Conservation (phyloP, 306 rosid species). For the Pachyrhizus erosus region DNA sequence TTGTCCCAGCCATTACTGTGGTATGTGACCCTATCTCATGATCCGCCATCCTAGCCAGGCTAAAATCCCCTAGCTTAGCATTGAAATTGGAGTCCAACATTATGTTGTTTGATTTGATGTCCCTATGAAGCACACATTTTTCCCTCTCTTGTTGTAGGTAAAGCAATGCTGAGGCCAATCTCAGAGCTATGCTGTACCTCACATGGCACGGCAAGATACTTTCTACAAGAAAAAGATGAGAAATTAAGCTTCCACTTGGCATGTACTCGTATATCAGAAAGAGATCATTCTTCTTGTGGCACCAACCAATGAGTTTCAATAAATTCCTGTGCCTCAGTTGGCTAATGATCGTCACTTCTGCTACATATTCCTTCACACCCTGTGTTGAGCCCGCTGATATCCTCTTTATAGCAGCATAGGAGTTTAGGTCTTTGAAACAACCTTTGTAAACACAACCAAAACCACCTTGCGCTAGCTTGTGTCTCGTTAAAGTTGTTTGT, state of each 20-base stretch:
- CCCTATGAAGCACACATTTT: constrained; percentile 52
- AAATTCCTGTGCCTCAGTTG: constrained; percentile 51
- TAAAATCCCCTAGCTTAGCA: constrained; percentile 54
- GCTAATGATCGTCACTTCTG: constrained; percentile 49
- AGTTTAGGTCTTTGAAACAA: not conserved
- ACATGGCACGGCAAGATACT: constrained; percentile 35
- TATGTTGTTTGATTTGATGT: constrained; percentile 53
- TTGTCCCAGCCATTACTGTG: constrained; percentile 37
- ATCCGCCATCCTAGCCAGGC: constrained; percentile 47
- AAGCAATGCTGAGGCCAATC: constrained; percentile 45
- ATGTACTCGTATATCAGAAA: constrained; percentile 48
- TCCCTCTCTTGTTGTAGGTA: constrained; percentile 52
- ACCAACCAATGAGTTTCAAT: constrained; percentile 53
- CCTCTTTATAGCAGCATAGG: constrained; percentile 48
- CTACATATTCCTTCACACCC: constrained; percentile 41
- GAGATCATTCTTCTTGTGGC: constrained; percentile 44
- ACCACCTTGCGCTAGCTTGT: constrained; percentile 42
- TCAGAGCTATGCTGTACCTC: constrained; percentile 44
- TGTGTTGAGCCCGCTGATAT: constrained; percentile 37
- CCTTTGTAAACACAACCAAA: constrained; percentile 56
- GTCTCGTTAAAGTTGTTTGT: constrained; percentile 41
- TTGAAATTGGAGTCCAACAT: constrained; percentile 54
- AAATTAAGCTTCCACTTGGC: constrained; percentile 52
- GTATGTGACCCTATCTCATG: constrained; percentile 37
- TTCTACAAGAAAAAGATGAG: constrained; percentile 26